Conservation (phyloP, 2,329 filamentous ascomycete genomes). For the Geosmithia putterillii region DNA sequence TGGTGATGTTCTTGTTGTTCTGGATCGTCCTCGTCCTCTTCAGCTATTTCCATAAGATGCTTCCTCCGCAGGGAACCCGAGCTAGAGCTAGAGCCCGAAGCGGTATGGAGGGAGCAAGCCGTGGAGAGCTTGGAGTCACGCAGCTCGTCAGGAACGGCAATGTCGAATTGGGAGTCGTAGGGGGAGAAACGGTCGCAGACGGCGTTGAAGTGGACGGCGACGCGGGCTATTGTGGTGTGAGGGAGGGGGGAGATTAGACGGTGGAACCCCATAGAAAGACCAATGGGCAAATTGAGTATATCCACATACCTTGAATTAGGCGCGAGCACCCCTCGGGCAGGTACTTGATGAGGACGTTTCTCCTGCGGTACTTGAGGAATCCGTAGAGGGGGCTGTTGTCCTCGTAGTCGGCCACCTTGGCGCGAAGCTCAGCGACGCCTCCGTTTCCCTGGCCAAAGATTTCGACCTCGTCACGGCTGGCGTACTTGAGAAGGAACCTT, state of each 20-base stretch:
- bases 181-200: conserved; percentile 65
- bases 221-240: conserved; percentile 49
- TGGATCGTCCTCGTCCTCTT: conserved; percentile 64
- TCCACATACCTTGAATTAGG: conserved; percentile 79
- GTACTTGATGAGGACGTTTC: conserved; percentile 87
- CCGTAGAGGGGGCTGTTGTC: conserved; percentile 86
- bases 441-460: conserved; percentile 65
- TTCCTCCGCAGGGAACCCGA: conserved; percentile 69
- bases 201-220: conserved; percentile 59
- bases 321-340: conserved; percentile 84
- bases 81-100: conserved; percentile 64
- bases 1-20: conserved; percentile 30
- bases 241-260: too few species aligned
- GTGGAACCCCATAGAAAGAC: background rate
- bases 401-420: conserved; percentile 63
- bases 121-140: conserved; percentile 80
- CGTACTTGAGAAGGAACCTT: conserved; percentile 93
- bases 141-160: conserved; percentile 63
- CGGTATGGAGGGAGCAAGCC: conserved; percentile 80
- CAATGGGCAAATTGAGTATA: conserved; percentile 26
- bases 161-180: conserved; percentile 74
- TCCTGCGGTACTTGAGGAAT: conserved; percentile 76
- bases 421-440: conserved; percentile 74
- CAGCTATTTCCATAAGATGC: conserved; percentile 83
- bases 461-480: conserved; percentile 75